Percentiles rank a stretch among this genome's conserved stretches.
Evolutionary conservation across 805 yeast genomes (phyloP).

Genomic region (Geotrichum ghanense): DNA sequence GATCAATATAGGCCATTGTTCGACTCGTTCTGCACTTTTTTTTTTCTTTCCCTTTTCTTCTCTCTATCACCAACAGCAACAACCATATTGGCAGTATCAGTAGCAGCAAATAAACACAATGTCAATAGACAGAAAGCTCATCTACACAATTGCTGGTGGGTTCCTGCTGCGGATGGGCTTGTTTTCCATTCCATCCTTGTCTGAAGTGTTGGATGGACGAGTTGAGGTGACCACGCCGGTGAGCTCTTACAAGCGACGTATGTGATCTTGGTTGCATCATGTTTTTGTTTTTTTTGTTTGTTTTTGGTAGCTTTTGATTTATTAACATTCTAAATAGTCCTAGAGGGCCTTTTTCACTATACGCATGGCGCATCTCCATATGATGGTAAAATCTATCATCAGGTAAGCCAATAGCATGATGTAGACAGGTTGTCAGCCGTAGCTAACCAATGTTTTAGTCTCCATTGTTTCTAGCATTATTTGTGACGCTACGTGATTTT

Average conservation of each 20-base stretch:
- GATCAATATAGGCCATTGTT: too few species aligned
- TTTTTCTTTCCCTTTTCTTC: background rate
- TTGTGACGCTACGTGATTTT: conserved; percentile 28
- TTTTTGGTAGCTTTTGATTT: background rate
- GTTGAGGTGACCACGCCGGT: conserved; percentile 65
- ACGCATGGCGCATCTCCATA: conserved; percentile 52
- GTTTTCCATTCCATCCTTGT: conserved; percentile 16
- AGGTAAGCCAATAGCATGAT: conserved; percentile 24
- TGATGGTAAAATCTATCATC: conserved; percentile 79
- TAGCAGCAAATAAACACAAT: too few species aligned
- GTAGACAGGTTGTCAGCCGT: background rate
- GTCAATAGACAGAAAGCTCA: background rate
- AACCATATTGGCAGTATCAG: too few species aligned
- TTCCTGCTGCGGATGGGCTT: conserved; percentile 16
- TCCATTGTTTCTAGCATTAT: conserved; percentile 51
- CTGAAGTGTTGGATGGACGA: conserved; percentile 33
- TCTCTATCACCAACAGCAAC: background rate
- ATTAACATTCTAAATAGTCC: conserved; percentile 20
- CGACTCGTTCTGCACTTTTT: too few species aligned
- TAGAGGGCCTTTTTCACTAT: conserved; percentile 57
- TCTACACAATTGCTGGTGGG: conserved; percentile 9
- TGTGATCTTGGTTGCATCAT: too few species aligned
- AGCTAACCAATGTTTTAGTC: conserved; percentile 26
- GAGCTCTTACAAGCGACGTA: conserved; percentile 43
- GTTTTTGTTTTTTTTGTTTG: too few species aligned